Base-by-base conservation (phyloP, 1,139 yeast species). In the Debaryomyces coudertii region DNA sequence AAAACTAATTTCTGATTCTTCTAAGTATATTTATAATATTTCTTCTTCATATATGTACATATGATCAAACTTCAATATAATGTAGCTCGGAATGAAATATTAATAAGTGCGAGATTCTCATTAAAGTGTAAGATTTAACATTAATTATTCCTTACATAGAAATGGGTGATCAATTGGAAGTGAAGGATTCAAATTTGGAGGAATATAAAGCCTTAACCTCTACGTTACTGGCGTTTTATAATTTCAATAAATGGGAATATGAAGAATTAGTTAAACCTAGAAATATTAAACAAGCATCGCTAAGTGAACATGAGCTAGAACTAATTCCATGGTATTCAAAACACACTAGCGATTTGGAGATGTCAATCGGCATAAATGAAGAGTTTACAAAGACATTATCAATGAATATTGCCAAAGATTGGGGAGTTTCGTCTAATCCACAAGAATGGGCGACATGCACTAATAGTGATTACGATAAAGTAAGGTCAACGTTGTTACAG, bases 401-500 rank as follows among this genome's bases (percentile, higher is more conserved):
- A 0, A 43, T 60, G 1, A 59, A 65, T 0, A 75, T 83, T 1
- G 80, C 84, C 2, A 53, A 53, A 2, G 75, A 71, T 43, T 85
- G 89, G 86, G 86, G 82, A 0, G 77, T 78, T 0, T 60, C 73
- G 0, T 35, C 61, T 0, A 68, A 69, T 44, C 75, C 78, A 0
- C 40, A 49, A 1, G 53, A 55, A 2, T 85, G 90, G 90, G 61
- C 66, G 5, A 62, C 63, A 1, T 71, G 82, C 14, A 62, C 71
- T 2, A 51, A 56, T 12, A 53, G 65, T 4, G 89, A 85, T 49
- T 74, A 73, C 49, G 87, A 83, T 44, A 85, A 86, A 59, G 87
- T 85, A 1, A 62, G 82, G 31, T 73, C 85, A 2, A 71, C 86
- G 0, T 60, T 90, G 49, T 68, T 82, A 34, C 96, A 89, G 56